Evolutionary conservation across 306 rosid genomes (phyloP).

Genomic region (Phaseolus lunatus): DNA sequence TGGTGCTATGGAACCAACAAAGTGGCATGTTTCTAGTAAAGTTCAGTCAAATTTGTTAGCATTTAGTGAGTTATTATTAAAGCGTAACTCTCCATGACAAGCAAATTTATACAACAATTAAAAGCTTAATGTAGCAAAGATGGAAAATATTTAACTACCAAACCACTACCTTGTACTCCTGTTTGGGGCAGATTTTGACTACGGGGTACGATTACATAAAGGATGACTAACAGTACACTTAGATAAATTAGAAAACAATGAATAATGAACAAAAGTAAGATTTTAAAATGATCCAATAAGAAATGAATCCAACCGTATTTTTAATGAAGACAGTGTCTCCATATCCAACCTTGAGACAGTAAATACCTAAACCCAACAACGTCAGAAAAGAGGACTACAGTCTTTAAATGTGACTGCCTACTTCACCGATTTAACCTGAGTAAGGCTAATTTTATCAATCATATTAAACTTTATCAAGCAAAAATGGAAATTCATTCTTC

Average conservation of each 20-base stretch:
- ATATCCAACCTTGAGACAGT: background rate
- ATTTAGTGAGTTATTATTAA: no score
- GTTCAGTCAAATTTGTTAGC: no score
- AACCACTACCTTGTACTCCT: background rate
- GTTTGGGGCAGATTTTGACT: background rate
- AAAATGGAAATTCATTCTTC: conserved; percentile 6
- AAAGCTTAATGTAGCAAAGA: background rate
- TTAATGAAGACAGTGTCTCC: background rate
- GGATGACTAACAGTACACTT: background rate
- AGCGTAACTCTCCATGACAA: background rate
- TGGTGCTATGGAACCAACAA: no score
- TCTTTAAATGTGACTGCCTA: background rate
- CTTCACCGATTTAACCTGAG: conserved; percentile 1
- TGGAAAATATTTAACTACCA: background rate
- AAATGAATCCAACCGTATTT: background rate
- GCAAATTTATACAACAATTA: background rate
- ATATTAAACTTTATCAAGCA: background rate
- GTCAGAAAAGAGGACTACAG: background rate
- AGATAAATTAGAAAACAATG: conserved; percentile 1
- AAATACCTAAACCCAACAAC: background rate
- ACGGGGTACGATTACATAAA: background rate
- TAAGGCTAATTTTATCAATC: background rate
- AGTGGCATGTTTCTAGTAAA: no score
- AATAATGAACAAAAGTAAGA: background rate
- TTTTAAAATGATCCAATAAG: background rate